Percentiles rank a stretch among this genome's conserved stretches.
Evolutionary conservation across 2,329 filamentous ascomycete species (phyloP).

Genomic region (Dothideomycetidae sp.): DNA sequence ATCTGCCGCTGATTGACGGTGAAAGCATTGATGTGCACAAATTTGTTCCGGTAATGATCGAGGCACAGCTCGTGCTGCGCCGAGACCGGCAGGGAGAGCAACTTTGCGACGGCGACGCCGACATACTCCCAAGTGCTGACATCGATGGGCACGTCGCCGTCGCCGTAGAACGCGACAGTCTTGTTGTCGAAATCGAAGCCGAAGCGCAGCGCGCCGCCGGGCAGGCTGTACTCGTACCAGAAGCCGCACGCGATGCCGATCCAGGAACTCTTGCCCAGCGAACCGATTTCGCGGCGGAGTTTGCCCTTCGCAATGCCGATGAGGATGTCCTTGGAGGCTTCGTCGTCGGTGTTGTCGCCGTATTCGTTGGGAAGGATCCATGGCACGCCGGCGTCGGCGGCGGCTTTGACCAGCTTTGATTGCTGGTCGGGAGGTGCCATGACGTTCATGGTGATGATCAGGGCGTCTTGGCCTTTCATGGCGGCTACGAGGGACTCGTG

Average conservation of each 20-base stretch:
- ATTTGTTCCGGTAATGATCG: slow-evolving; percentile 21
- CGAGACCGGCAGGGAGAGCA: slow-evolving; percentile 22
- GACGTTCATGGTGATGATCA: slow-evolving; percentile 23
- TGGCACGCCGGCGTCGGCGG: slow-evolving; percentile 18
- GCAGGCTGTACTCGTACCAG: slow-evolving; percentile 22
- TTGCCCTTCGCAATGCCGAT: slow-evolving; percentile 12
- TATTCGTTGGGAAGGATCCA: slow-evolving; percentile 21
- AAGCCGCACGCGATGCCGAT: slow-evolving; percentile 20
- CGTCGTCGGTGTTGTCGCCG: slow-evolving; percentile 16
- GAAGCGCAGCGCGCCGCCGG: slow-evolving; percentile 14
- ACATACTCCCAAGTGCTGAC: slow-evolving; percentile 21
- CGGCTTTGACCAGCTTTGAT: slow-evolving; percentile 19
- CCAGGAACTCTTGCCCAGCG: slow-evolving; percentile 16
- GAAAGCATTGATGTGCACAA: slow-evolving; percentile 25
- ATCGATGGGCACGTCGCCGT: slow-evolving; percentile 20
- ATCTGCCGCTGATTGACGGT: slow-evolving; percentile 24
- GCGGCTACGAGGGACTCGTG: slow-evolving; percentile 16
- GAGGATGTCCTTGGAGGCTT: slow-evolving; percentile 12
- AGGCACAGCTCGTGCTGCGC: slow-evolving; percentile 13
- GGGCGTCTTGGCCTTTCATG: slow-evolving; percentile 20
- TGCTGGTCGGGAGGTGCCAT: slow-evolving; percentile 15
- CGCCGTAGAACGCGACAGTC: slow-evolving; percentile 17
- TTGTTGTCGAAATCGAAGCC: slow-evolving; percentile 20
- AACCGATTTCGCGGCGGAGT: slow-evolving; percentile 15
- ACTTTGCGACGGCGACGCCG: slow-evolving; percentile 20